Base-by-base conservation (phyloP, 306 rosid species). In the Casuarina glauca region DNA sequence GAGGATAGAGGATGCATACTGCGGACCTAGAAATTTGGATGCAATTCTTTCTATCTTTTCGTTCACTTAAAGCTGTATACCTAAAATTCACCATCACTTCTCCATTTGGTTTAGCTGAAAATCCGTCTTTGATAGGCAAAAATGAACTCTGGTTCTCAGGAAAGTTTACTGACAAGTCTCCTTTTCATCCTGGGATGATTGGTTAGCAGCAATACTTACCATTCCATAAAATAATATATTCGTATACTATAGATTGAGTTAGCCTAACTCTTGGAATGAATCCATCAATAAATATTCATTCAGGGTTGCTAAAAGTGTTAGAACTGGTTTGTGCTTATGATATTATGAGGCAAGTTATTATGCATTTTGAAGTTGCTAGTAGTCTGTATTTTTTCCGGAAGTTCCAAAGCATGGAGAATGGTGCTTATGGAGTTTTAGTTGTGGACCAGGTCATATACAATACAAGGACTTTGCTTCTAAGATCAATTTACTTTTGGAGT, bases 401-500 rank as follows among this genome's bases (percentile, higher is more conserved):
- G 49, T 66, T 9, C 46, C 8, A 66, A n/a, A 67, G 35, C 50
- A 67, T 41, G 49, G 71, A 6, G 50, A 44, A 67, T 66, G 70
- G n/a, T 42, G 64, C 72, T 74, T 58, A 36, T 54, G 50, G 38
- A 58, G 46, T 62, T 74, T 61, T 53, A 69, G 13, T 48, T 19
- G 11, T 39, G 58, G 69, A 53, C 42, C 17, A 49, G 49, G 50
- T 49, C 46, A 41, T 73, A 67, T 19, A 4, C 50, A 52, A 61
- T 66, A 11, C 53, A 50, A 17, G 11, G 66, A 76, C 51, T 50
- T 72, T 69, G 42, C 39, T 39, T 44, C 72, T 51, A 55, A 16
- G 26, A 26, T n/a, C 19, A 16, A 43, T 42, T 42, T 67, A 3
- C n/a, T 41, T 67, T 64, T 76, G 55, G 84, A 76, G 62, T 13